Base-by-base conservation (phyloP, 345 rosid species). In the Populus tremula region DNA sequence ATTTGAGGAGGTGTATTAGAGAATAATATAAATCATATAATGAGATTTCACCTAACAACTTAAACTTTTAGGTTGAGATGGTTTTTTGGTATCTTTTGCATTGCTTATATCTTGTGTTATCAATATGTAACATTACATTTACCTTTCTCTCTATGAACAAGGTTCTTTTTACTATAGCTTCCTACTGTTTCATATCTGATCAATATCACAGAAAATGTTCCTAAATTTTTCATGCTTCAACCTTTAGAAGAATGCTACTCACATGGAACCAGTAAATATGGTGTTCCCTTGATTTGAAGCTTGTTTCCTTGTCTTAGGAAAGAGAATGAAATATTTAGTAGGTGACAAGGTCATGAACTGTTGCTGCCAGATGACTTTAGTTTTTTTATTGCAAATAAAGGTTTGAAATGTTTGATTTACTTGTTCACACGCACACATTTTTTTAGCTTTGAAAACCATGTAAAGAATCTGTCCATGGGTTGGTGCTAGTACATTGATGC, bases 401-500 rank as follows among this genome's bases (percentile, higher is more conserved):
- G 78, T 21, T 81, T 63, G 43, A 73, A 73, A 66, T 25, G 33
- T 68, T 56, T n/a, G 39, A 65, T 33, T 9, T 56, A 45, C 27
- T 31, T 18, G 53, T 21, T 11, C 38, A 53, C 45, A 11, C 1
- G 2, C 12, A 25, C 1, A 16, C 2, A 13, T 43, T 14, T 47
- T 56, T n/a, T 56, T 56, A 11, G 5, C 27, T 4, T 18, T 41
- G 47, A 65, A 14, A 38, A 67, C 35, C 36, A 25, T 56, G 13
- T 73, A 20, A 12, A 72, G 65, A 72, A 35, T 35, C 33, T 18
- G 5, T 38, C 36, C 5, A 65, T 45, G 29, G 31, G 27, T 78
- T 70, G 21, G 7, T 49, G 41, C 39, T 73, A 43, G 82, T 68
- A 50, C 43, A 67, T 61, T 73, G 23, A 21, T 75, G 66, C 76